phyloP scores from a whole-genome alignment of 2,329 filamentous ascomycete species.

The Scedosporium dehoogii region DNA sequence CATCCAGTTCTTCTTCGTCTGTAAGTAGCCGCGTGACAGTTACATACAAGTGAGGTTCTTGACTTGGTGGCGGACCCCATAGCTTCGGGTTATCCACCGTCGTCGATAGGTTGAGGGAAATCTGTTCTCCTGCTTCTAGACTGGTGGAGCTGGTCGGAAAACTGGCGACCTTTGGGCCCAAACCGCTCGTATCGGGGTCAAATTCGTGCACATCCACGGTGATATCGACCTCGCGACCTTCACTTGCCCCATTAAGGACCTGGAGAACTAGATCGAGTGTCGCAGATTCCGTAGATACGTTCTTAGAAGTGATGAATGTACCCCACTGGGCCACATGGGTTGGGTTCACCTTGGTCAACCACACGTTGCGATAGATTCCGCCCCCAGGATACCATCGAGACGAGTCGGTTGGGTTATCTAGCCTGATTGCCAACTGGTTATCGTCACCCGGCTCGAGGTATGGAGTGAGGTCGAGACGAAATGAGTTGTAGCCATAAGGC shows the following conservation, averaged over 20 bases:
- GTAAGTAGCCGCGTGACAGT: slow-evolving; percentile 30
- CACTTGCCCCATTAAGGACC: slow-evolving; percentile 31
- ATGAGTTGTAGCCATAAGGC: slow-evolving; percentile 41
- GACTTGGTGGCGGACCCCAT: slow-evolving; percentile 36
- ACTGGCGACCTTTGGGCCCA: slow-evolving; percentile 18
- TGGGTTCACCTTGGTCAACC: slow-evolving; percentile 36
- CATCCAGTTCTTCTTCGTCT: slow-evolving; percentile 22
- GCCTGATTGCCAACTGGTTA: slow-evolving; percentile 37
- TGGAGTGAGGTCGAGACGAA: slow-evolving; percentile 38
- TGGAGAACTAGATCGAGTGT: slow-evolving; percentile 32
- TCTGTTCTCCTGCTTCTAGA: slow-evolving; percentile 18
- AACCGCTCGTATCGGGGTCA: slow-evolving; percentile 20
- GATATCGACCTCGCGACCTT: slow-evolving; percentile 24
- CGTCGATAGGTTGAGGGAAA: slow-evolving; percentile 12
- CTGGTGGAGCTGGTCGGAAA: not conserved
- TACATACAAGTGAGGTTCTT: slow-evolving; percentile 36
- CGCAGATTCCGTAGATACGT: slow-evolving; percentile 33
- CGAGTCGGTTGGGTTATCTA: slow-evolving; percentile 37
- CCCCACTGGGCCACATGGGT: slow-evolving; percentile 39
- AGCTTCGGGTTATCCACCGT: slow-evolving; percentile 25
- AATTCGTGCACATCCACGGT: slow-evolving; percentile 28
- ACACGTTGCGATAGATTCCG: slow-evolving; percentile 44
- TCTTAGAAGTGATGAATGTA: slow-evolving; percentile 35
- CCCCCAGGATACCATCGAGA: slow-evolving; percentile 46
- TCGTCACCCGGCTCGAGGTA: slow-evolving; percentile 21